A percentile compares a stretch with the other conserved stretches of the same genome.
These are phyloP conservation scores for Pseudogymnoascus sp. DNA, from an alignment of 2,329 filamentous ascomycete genomes.

Conservation along the genomic window DNA sequence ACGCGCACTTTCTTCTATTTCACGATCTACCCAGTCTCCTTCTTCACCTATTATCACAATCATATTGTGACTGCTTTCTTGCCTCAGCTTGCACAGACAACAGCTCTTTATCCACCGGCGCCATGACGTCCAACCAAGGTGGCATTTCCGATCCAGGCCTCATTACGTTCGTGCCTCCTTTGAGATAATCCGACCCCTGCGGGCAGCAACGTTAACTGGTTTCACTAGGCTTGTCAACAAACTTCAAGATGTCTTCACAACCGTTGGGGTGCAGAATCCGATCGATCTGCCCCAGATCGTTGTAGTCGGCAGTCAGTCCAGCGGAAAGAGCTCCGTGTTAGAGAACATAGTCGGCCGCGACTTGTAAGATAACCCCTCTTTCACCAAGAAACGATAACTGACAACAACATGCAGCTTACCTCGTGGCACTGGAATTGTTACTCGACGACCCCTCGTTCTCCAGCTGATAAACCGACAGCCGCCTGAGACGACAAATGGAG, in stretches of 20 bases:
- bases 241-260: constrained; percentile 98
- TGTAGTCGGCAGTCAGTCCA: constrained; percentile 96
- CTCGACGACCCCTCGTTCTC: constrained; percentile 86
- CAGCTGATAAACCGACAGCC: constrained; percentile 91
- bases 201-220: constrained; percentile 22
- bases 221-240: constrained; percentile 78
- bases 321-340: constrained; percentile 96
- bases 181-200: constrained; percentile 12
- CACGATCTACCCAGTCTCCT: neutral
- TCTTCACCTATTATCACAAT: neutral
- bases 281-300: constrained; percentile 98
- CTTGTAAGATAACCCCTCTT: constrained; percentile 59
- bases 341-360: constrained; percentile 98
- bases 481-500: constrained; percentile 58
- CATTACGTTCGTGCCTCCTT: constrained; percentile 45
- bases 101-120: constrained; percentile 8
- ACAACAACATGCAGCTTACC: constrained; percentile 58
- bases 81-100: constrained; percentile 5
- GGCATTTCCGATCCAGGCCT: constrained; percentile 59
- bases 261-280: constrained; percentile 96
- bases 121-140: constrained; percentile 32
- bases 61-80: neutral
- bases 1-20: constrained; percentile 4
- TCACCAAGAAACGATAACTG: constrained; percentile 13
- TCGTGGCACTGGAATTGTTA: constrained; percentile 95